A percentile compares a stretch with the other conserved stretches of the same genome.
These are phyloP conservation scores for Cercospora beticola DNA, from an alignment of 2,329 filamentous ascomycete genomes.

Conservation along the genomic window DNA sequence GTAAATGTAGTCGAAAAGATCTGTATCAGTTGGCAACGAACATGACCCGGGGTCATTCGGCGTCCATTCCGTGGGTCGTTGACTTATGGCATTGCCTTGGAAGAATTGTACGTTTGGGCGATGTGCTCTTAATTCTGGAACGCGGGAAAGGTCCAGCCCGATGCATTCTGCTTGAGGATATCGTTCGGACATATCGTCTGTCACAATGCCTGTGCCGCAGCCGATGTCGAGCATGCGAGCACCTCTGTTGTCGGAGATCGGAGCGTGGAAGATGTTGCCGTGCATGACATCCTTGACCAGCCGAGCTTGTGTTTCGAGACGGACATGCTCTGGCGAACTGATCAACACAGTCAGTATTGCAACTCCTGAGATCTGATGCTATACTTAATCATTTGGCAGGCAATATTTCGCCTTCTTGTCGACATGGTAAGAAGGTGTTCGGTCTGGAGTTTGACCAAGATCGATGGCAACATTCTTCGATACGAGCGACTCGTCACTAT, in stretches of 20 bases:
- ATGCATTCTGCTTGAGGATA: constrained; percentile 34
- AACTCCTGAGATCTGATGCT: not conserved
- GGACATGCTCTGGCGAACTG: constrained; percentile 20
- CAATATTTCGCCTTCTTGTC: constrained; percentile 11
- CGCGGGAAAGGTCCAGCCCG: constrained; percentile 37
- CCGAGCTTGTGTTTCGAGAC: constrained; percentile 27
- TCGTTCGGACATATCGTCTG: constrained; percentile 22
- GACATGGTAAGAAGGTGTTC: constrained; percentile 8
- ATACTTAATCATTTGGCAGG: constrained; percentile 8
- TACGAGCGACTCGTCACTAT: not conserved
- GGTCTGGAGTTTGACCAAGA: not conserved
- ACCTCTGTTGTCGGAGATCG: not conserved
- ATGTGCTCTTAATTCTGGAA: constrained; percentile 13
- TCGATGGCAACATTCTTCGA: not conserved
- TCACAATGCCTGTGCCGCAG: constrained; percentile 36
- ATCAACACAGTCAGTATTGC: not conserved
- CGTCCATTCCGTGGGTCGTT: constrained; percentile 10
- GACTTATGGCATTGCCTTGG: constrained; percentile 17
- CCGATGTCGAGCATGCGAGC: constrained; percentile 13
- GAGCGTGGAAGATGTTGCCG: constrained; percentile 21
- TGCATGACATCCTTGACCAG: constrained; percentile 25
- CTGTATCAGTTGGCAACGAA: not conserved
- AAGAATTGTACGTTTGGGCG: constrained; percentile 12
- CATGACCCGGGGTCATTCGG: not conserved
- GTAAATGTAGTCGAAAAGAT: constrained; percentile 27